phyloP scores from a whole-genome alignment of 1,284 basidiomycete genomes.

The Apiotrichum laibachii region DNA sequence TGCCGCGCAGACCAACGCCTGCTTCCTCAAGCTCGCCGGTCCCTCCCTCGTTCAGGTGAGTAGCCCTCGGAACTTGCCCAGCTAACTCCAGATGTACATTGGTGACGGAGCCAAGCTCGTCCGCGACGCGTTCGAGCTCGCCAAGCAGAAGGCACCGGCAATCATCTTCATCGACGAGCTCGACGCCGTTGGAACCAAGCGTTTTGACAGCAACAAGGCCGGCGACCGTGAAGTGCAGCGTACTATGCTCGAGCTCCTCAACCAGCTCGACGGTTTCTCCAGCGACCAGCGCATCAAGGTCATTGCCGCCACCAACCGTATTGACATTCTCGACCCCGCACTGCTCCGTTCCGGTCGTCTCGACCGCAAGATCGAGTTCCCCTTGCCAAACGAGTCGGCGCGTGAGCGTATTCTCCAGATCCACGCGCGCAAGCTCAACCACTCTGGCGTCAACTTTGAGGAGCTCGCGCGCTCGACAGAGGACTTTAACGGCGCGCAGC shows the following conservation, averaged over 20 bases:
- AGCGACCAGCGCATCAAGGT: slow-evolving; percentile 98
- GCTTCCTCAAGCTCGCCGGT: slow-evolving; percentile 74
- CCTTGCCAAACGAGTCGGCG: slow-evolving; percentile 70
- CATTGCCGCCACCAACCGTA: slow-evolving; percentile 97
- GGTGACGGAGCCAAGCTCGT: slow-evolving; percentile 93
- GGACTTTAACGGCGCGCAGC: slow-evolving; percentile 65
- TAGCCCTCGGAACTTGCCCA: not conserved
- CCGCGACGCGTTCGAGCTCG: slow-evolving; percentile 92
- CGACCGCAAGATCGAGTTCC: slow-evolving; percentile 78
- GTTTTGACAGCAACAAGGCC: slow-evolving; percentile 96
- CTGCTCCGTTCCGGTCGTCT: slow-evolving; percentile 71
- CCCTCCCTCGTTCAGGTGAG: slow-evolving; percentile 67
- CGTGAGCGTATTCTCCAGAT: slow-evolving; percentile 73
- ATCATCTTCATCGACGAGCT: slow-evolving; percentile 99
- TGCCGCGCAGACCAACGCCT: slow-evolving; percentile 76
- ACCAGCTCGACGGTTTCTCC: slow-evolving; percentile 78
- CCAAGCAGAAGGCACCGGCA: slow-evolving; percentile 96
- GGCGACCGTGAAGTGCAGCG: slow-evolving; percentile 98
- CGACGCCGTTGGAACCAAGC: slow-evolving; percentile 96
- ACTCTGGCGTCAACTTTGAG: slow-evolving; percentile 67
- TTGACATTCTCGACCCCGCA: slow-evolving; percentile 89
- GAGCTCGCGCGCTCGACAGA: slow-evolving; percentile 72
- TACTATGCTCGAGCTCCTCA: slow-evolving; percentile 97
- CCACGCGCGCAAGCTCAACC: slow-evolving; percentile 81
- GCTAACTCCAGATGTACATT: slow-evolving; percentile 64